Conservation (phyloP, 208 protist species). For the Naegleria lovaniensis region DNA sequence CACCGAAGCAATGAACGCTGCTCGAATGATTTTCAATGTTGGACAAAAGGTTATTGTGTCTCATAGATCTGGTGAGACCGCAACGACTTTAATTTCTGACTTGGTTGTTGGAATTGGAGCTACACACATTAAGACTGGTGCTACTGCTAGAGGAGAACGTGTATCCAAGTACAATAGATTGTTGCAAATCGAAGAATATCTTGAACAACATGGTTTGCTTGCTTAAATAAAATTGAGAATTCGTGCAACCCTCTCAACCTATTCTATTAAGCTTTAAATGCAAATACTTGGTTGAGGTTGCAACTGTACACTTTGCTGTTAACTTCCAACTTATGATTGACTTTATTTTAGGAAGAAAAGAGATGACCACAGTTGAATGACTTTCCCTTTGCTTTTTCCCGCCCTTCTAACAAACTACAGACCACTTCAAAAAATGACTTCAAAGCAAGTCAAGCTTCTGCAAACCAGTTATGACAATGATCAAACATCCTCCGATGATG, state of each 20-base stretch:
- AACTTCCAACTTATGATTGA: too few species aligned
- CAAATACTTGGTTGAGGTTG: too few species aligned
- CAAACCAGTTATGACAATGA: neutral
- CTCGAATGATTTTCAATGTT: constrained; percentile 65
- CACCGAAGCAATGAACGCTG: constrained; percentile 92
- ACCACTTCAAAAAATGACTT: neutral
- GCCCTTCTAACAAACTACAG: too few species aligned
- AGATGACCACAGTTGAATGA: too few species aligned
- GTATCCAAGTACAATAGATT: constrained; percentile 94
- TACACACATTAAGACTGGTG: constrained; percentile 98
- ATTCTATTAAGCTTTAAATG: too few species aligned
- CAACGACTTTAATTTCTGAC: constrained; percentile 97
- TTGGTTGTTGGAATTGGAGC: constrained; percentile 90
- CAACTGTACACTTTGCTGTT: too few species aligned
- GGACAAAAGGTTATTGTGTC: constrained; percentile 78
- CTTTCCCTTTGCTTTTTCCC: too few species aligned
- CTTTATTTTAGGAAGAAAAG: too few species aligned
- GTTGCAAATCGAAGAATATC: constrained; percentile 28
- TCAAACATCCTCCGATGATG: neutral
- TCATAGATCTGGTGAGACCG: constrained; percentile 96
- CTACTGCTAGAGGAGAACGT: constrained; percentile 92
- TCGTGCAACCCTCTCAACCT: too few species aligned
- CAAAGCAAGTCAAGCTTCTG: neutral
- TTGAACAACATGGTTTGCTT: neutral
- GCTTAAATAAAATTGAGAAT: neutral